Base-by-base conservation (phyloP, 2,329 filamentous ascomycete species). In the Fusarium pilosicola region DNA sequence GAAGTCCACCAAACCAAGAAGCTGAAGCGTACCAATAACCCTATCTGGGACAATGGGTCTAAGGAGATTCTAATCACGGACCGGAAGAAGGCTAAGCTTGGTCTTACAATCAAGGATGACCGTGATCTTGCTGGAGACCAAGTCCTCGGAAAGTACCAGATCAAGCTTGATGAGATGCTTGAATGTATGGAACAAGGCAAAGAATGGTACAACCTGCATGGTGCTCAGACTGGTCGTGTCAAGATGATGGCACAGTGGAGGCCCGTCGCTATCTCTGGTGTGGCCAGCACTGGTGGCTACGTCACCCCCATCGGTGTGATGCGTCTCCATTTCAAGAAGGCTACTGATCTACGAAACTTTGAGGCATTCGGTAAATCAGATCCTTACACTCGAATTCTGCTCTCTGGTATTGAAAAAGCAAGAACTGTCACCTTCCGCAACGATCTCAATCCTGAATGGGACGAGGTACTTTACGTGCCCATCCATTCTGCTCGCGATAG, bases 291-390 rank as follows among this genome's bases (percentile, higher is more conserved):
- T 61, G 94, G 94, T 57, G 96, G 96, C 63, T 99, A 99, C 81
- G 88, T 97, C 67, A 96, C 94, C 4, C 96, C 96, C 0, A 94
- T 99, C 74, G 96, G 96, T 83, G 95, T 99, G 28, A 94, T 98
- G 91, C 92, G 96, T 71, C 87, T 99, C 75, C 95, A 99, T 82
- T 96, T 98, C 86, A 90, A 94, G 84, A 91, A 90, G 78, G 96
- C 94, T 36, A 89, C 88, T 56, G 90, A 95, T 77, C 88, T 99
- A 48, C 93, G 95, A 68, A 99, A 99, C 81, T 88, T 98, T 60
- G 96, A 99, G 83, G 94, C 94, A 6, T 90, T 99, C 82, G 96
- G 96, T 83, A 98, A 98, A 83, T 98, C 96, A 2, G 97, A 99
- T 82, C 94, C 96, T 0, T 99, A 99, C 78, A 94, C 92, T 28